phyloP scores from a whole-genome alignment of 176 grass and related monocot genomes.

The Alloteropsis semialata region DNA sequence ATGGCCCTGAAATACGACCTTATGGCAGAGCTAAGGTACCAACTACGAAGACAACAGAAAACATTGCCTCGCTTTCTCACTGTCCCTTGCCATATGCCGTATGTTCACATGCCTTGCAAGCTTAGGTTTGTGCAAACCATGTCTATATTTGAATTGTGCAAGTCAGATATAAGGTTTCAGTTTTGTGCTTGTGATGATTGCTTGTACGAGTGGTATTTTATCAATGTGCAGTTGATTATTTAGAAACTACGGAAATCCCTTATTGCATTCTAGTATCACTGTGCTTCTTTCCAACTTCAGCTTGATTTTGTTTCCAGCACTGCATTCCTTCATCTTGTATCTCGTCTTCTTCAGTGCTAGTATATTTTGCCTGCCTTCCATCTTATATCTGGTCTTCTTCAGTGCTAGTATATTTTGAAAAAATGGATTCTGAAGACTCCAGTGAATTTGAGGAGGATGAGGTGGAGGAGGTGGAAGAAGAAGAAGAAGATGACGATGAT shows the following conservation, averaged over 20 bases:
- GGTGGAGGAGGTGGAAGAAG: conserved; percentile 5
- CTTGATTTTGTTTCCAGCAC: neutral
- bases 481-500: conserved; percentile 30
- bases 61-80: neutral
- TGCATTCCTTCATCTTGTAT: neutral
- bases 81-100: neutral
- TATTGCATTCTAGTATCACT: neutral
- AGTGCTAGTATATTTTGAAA: neutral
- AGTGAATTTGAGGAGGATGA: conserved; percentile 32
- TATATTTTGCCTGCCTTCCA: neutral
- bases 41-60: no score
- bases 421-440: conserved; percentile 32
- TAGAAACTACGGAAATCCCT: neutral
- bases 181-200: neutral
- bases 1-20: neutral
- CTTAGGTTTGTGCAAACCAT: neutral
- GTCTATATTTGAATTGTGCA: neutral
- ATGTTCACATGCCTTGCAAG: neutral
- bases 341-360: neutral
- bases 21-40: no score
- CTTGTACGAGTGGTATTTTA: neutral
- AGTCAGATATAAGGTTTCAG: neutral
- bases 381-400: neutral
- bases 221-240: neutral
- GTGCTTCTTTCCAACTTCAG: neutral